Evolutionary conservation across 192 early-diverging fungal genomes (phyloP).

Genomic region (Coemansia sp.): DNA sequence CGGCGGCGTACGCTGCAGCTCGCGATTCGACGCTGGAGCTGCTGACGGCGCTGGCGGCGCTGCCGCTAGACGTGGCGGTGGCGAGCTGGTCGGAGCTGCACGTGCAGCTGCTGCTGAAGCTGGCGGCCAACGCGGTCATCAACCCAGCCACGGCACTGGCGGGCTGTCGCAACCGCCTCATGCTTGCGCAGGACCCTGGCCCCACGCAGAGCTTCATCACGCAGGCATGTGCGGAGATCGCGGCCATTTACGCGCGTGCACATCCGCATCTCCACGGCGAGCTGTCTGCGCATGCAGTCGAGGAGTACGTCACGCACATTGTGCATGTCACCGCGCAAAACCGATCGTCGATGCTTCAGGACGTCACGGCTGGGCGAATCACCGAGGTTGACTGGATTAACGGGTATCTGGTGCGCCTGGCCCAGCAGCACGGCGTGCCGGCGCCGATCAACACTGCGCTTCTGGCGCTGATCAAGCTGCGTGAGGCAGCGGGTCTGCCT

Average conservation of each 20-base stretch:
- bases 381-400: slow-evolving; percentile 60
- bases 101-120: slow-evolving; percentile 53
- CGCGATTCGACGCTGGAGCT: slow-evolving; percentile 19
- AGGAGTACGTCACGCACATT: slow-evolving; percentile 39
- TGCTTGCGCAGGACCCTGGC: not conserved
- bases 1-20: slow-evolving; percentile 4
- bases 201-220: slow-evolving; percentile 20
- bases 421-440: slow-evolving; percentile 46
- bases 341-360: slow-evolving; percentile 56
- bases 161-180: slow-evolving; percentile 51
- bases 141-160: slow-evolving; percentile 65
- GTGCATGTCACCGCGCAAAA: slow-evolving; percentile 47
- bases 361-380: slow-evolving; percentile 32
- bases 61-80: slow-evolving; percentile 33
- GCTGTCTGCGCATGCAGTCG: slow-evolving; percentile 28
- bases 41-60: slow-evolving; percentile 18
- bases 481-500: slow-evolving; percentile 25
- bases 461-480: slow-evolving; percentile 38
- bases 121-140: slow-evolving; percentile 64
- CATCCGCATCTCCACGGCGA: slow-evolving; percentile 39
- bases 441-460: slow-evolving; percentile 43
- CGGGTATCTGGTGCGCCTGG: slow-evolving; percentile 55
- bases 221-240: slow-evolving; percentile 32
- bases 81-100: slow-evolving; percentile 50
- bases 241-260: slow-evolving; percentile 36